Base-by-base conservation (phyloP, 495 filamentous ascomycete species). In the Pseudoneurospora amorphoporcata region DNA sequence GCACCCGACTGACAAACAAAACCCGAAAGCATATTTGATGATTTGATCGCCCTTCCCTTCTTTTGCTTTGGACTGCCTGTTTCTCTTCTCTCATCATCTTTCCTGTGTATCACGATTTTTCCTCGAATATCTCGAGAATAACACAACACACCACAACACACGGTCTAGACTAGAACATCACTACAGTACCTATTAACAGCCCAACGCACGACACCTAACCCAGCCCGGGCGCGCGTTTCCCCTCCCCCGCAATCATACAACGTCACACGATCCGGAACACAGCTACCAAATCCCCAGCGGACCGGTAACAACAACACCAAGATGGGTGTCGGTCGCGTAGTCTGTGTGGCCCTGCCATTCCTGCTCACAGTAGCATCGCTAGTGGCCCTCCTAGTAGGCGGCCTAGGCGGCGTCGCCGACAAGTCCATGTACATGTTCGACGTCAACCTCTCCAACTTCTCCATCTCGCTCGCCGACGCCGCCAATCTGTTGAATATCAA, bases 341-440 rank as follows among this genome's bases (percentile, higher is more conserved):
- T 90, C 75, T 96, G 93, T 83, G 93, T 95, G 84, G 86, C 90
- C 83, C 83, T 90, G 82, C 93, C 94, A 70, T 92, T 94, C 82
- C 84, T 85, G 72, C 85, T 94, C 76, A 94, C 91, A 43, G 82
- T 93, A 78, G 91, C 86, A 71, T 88, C 90, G 39, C 81, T 97
- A 76, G 83, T 94, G 75, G 90, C 89, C 75, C 82, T 94, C 75
- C 83, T 94, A 71, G 80, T 95, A 43, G 91, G 91, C 39, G 91
- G 90, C 35, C 79, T 93, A 70, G 88, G 90, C 39, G 92, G 92
- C 72, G 88, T 92, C 47, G 87, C 90, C 79, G 86, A 89, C 82
- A 87, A 87, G 77, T 83, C 86, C 61, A 80, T 94, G 40, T 93
- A 90, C 81, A 90, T 96, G 82, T 89, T 95, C 85, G 84, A 88